phyloP scores from a whole-genome alignment of 176 grass and related monocot genomes.

The Eremochloa ophiuroides region DNA sequence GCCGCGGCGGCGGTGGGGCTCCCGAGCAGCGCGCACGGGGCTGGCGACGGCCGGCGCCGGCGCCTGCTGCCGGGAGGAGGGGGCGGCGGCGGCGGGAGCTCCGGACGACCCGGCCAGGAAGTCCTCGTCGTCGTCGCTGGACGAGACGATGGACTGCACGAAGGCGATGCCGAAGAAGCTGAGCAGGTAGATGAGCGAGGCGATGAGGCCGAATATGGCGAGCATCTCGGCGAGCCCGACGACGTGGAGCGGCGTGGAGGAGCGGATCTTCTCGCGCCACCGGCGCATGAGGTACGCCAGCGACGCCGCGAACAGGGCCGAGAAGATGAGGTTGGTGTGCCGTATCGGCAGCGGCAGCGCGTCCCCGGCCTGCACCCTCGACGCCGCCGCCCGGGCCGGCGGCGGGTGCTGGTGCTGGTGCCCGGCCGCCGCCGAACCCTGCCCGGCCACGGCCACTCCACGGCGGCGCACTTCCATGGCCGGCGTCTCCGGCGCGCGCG shows the following conservation, averaged over 20 bases:
- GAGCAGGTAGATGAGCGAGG: slow-evolving; percentile 96
- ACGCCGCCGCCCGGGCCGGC: neutral
- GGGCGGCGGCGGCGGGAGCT: neutral
- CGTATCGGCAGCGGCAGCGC: slow-evolving; percentile 82
- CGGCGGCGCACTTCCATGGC: slow-evolving; percentile 38
- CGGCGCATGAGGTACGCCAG: slow-evolving; percentile 74
- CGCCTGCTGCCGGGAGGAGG: neutral
- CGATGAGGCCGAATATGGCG: slow-evolving; percentile 77
- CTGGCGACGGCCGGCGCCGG: neutral
- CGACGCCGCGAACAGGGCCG: slow-evolving; percentile 67
- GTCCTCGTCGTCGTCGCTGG: slow-evolving; percentile 82
- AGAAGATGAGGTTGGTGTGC: slow-evolving; percentile 91
- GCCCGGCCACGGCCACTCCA: neutral
- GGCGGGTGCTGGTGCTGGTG: neutral
- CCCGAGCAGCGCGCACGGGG: slow-evolving; percentile 41
- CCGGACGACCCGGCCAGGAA: slow-evolving; percentile 31
- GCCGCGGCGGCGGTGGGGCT: slow-evolving; percentile 15
- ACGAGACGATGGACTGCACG: slow-evolving; percentile 86
- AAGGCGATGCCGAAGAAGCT: slow-evolving; percentile 98
- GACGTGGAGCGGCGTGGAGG: slow-evolving; percentile 76
- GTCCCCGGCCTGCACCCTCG: slow-evolving; percentile 68
- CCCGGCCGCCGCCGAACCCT: neutral
- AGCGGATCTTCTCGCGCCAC: slow-evolving; percentile 95
- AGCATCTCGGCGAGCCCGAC: slow-evolving; percentile 69
- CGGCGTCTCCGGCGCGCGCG: neutral